Evolutionary conservation across 108 stramenopile genomes (phyloP).

Genomic region (Nitzschia palea): DNA sequence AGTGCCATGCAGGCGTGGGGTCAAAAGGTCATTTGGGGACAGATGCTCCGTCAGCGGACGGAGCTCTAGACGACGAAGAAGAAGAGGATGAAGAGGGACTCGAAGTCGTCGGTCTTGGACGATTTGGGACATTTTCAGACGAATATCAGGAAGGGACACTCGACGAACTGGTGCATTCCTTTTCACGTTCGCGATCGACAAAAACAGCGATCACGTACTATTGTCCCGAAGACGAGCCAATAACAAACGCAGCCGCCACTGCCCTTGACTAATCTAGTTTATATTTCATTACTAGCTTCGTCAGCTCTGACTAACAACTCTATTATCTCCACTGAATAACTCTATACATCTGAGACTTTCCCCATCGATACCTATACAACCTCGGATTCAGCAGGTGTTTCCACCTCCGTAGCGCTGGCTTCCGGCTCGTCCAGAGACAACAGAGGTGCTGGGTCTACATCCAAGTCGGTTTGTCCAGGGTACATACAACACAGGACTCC

Average conservation of each 20-base stretch:
- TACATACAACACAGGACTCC: conserved; percentile 39
- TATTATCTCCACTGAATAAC: too few species aligned
- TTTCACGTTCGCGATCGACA: background rate
- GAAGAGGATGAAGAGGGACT: conserved; percentile 29
- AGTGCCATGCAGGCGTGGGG: background rate
- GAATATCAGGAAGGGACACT: conserved; percentile 11
- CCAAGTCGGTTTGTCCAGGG: conserved; percentile 10
- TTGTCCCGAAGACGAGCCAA: too few species aligned
- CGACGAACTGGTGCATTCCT: background rate
- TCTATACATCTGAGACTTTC: too few species aligned
- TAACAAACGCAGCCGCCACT: too few species aligned
- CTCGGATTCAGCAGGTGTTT: too few species aligned
- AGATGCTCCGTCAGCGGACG: conserved; percentile 13
- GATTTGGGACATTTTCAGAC: conserved; percentile 15
- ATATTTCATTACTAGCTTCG: too few species aligned
- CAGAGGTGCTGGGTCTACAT: conserved; percentile 18
- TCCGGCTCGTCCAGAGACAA: background rate
- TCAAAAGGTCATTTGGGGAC: conserved; percentile 10
- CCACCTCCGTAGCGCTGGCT: too few species aligned
- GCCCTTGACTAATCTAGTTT: too few species aligned
- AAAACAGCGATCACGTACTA: too few species aligned
- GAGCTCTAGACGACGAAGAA: background rate
- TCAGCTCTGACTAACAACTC: too few species aligned
- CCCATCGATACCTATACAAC: too few species aligned
- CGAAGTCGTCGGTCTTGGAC: conserved; percentile 29